Percentiles rank a stretch among this genome's conserved stretches.
Evolutionary conservation across 2,329 filamentous ascomycete species (phyloP).

Genomic region (Septoria linicola): DNA sequence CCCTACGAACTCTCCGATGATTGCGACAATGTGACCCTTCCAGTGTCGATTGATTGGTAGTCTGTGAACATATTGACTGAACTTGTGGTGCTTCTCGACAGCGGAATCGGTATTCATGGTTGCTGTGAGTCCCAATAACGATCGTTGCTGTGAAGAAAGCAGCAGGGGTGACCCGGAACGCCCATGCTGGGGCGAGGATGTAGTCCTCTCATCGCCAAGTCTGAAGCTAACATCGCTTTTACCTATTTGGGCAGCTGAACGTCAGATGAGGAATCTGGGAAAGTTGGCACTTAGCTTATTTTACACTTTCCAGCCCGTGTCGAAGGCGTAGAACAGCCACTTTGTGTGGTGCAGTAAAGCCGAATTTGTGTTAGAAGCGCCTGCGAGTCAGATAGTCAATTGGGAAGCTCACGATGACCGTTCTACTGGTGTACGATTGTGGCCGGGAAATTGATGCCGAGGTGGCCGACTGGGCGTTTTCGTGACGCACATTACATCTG

Average conservation of each 20-base stretch:
- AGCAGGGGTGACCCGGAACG: not conserved
- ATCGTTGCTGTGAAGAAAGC: not conserved
- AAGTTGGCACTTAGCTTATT: slow-evolving; percentile 8
- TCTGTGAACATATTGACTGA: not conserved
- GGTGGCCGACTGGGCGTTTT: too few relatives aligned
- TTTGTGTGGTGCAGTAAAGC: not conserved
- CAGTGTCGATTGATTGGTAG: slow-evolving; percentile 2
- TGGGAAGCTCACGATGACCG: too few relatives aligned
- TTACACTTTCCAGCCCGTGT: slow-evolving; percentile 3
- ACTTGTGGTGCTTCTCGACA: slow-evolving; percentile 2
- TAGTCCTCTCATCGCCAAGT: not conserved
- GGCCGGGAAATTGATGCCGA: too few relatives aligned
- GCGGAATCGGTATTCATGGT: slow-evolving; percentile 10
- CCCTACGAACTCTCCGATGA: slow-evolving; percentile 44
- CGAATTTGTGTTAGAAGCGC: too few relatives aligned
- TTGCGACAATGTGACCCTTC: slow-evolving; percentile 35
- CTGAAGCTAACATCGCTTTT: not conserved
- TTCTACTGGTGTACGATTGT: too few relatives aligned
- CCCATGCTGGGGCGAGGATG: not conserved
- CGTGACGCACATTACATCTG: too few relatives aligned
- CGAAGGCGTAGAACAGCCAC: not conserved
- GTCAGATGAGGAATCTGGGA: not conserved
- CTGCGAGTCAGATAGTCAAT: too few relatives aligned
- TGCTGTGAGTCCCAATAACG: not conserved
- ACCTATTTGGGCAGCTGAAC: not conserved